Base-by-base conservation (phyloP, 1,139 yeast genomes). In the Blastobotrys arbuscula region DNA sequence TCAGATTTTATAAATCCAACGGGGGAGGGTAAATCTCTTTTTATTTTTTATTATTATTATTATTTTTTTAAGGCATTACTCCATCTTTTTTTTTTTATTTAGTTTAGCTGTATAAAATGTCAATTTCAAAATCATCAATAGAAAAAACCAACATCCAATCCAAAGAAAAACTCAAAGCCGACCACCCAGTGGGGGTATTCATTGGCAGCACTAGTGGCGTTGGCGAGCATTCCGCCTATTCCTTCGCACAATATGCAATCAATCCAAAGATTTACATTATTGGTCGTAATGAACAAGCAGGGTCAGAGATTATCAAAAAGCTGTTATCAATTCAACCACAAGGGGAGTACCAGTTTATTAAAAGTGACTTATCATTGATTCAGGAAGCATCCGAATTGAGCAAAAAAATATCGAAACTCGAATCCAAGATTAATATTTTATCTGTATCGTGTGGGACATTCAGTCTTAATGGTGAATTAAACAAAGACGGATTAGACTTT, bases 161-260 rank as follows among this genome's bases (percentile, higher is more conserved):
- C 4, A 5, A 34, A 34, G 12, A 5, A 6, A 15, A 34, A 18
- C 10, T 34, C 6, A 4, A 20, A n/a, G 10, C 21, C 2, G 8
- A 7, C 13, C 20, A 36, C 15, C 24, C 39, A 19, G 39, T 62
- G 5, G 69, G 59, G 6, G 65, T 64, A 4, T 59, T 65, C 41
- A 53, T 64, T 13, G 69, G 69, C 0, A 67, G 61, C 10, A 65
- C 69, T 3, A 53, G 58, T 12, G 69, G 69, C 37, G 55, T 65
- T 35, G 69, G 69, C 16, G 60, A 61, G 41, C 50, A 53, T 42
- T 54, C 65, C 5, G 65, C 65, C 23, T 61, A 57, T 47, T 50
- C 54, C 28, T 61, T 62, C 48, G 69, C 66, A 9, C 50, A 52
- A 39, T 51, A 58, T 47, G 55, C 61, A 21, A 47, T 47, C n/a